Conservation (phyloP, 768 basidiomycete genomes). For the Suillus fuscotomentosus region DNA sequence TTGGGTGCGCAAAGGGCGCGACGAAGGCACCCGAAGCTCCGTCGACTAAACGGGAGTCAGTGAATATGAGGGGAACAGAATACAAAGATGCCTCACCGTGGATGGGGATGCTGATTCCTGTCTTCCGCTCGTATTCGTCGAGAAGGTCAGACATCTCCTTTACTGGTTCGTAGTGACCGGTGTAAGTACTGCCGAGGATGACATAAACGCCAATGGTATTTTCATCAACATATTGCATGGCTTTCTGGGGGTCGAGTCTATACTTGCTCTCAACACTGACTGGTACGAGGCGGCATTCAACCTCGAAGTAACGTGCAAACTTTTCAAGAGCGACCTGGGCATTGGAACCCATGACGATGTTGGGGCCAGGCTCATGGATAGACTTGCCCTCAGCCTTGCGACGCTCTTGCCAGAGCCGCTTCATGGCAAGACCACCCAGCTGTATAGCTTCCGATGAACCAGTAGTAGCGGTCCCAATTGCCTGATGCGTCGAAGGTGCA, state of each 20-base stretch:
- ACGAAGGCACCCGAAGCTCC: conserved; percentile 63
- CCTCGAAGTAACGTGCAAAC: conserved; percentile 67
- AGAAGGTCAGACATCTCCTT: conserved; percentile 79
- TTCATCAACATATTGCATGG: conserved; percentile 66
- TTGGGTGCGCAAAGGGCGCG: conserved; percentile 58
- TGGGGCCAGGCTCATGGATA: conserved; percentile 64
- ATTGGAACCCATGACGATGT: conserved; percentile 65
- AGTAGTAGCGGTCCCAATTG: conserved; percentile 69
- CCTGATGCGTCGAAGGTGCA: conserved; percentile 50
- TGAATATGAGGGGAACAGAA: conserved; percentile 19
- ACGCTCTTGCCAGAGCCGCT: conserved; percentile 67
- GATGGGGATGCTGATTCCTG: conserved; percentile 44
- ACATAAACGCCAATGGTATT: conserved; percentile 72
- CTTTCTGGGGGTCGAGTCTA: conserved; percentile 68
- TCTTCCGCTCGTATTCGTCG: conserved; percentile 50
- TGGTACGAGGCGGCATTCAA: conserved; percentile 64
- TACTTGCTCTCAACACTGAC: conserved; percentile 69
- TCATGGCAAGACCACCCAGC: conserved; percentile 71
- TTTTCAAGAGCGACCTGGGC: conserved; percentile 72
- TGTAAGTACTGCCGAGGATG: conserved; percentile 56
- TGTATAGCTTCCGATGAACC: conserved; percentile 73
- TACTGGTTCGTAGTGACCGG: conserved; percentile 74
- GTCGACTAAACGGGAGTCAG: conserved; percentile 37
- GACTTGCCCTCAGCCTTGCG: conserved; percentile 65
- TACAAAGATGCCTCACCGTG: conserved; percentile 30